Percentiles rank a stretch among this genome's conserved stretches.
Evolutionary conservation across 2,329 filamentous ascomycete genomes (phyloP).

Genomic region (Colletotrichum magnum): DNA sequence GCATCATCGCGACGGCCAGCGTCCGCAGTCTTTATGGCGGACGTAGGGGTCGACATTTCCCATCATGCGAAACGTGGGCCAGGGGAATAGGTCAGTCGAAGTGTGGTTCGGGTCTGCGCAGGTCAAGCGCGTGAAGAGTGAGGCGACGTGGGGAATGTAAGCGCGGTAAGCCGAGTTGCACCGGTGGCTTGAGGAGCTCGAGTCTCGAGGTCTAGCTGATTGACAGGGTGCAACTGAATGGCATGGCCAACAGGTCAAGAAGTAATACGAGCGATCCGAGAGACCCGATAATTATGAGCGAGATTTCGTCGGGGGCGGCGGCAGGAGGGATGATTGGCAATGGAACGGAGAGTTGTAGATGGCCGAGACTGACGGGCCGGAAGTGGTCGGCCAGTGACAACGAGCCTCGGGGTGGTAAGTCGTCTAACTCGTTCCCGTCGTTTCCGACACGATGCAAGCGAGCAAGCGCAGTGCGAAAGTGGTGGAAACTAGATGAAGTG

Average conservation of each 20-base stretch:
- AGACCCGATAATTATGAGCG: constrained; percentile 23
- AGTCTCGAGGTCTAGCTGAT: neutral
- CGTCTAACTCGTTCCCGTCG: constrained; percentile 27
- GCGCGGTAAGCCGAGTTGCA: constrained; percentile 24
- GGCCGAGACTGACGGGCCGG: constrained; percentile 6
- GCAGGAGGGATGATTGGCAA: constrained; percentile 18
- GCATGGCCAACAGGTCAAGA: constrained; percentile 15
- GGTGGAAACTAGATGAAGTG: constrained; percentile 19
- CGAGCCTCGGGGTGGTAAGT: constrained; percentile 3
- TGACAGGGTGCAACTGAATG: neutral
- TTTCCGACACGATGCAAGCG: constrained; percentile 18
- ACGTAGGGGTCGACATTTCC: constrained; percentile 40
- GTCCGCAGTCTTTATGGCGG: constrained; percentile 38
- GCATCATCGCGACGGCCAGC: constrained; percentile 32
- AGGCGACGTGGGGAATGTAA: constrained; percentile 15
- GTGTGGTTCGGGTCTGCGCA: neutral
- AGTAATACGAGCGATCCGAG: constrained; percentile 33
- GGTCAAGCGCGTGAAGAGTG: neutral
- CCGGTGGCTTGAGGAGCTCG: neutral
- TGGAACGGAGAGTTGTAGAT: constrained; percentile 20
- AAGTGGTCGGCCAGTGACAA: neutral
- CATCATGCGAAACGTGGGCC: constrained; percentile 30
- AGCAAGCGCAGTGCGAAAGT: neutral
- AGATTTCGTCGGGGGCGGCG: constrained; percentile 9
- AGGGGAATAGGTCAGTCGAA: constrained; percentile 5